Evolutionary conservation across 129 eudicot genomes (phyloP).

Genomic region (Chrysanthemum lavandulifolium): DNA sequence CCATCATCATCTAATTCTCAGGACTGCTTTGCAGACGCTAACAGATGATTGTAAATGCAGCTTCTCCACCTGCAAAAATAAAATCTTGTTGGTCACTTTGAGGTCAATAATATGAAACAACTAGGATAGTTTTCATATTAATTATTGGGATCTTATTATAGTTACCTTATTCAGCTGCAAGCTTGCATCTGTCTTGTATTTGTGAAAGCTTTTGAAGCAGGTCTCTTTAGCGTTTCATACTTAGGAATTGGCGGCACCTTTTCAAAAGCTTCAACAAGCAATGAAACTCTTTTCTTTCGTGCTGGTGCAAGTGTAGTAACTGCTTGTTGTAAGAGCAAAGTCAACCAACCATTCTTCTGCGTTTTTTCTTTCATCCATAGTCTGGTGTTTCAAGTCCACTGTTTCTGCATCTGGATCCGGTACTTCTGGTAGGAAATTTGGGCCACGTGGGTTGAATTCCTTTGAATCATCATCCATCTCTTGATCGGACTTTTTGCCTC

Average conservation of each 20-base stretch:
- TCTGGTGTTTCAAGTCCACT: slow-evolving; percentile 80
- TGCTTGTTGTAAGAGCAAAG: slow-evolving; percentile 59
- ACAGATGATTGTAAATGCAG: slow-evolving; percentile 19
- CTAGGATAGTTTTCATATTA: background rate
- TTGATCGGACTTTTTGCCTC: slow-evolving; percentile 28
- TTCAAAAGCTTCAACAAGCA: slow-evolving; percentile 87
- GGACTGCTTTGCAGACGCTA: slow-evolving; percentile 20
- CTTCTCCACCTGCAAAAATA: slow-evolving; percentile 27
- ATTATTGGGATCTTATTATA: background rate
- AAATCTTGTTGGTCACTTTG: background rate
- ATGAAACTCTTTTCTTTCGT: slow-evolving; percentile 61
- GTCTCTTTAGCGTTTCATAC: slow-evolving; percentile 33
- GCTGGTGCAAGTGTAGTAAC: slow-evolving; percentile 72
- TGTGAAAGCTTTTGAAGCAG: slow-evolving; percentile 38
- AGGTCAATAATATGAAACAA: slow-evolving; percentile 22
- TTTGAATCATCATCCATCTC: slow-evolving; percentile 41
- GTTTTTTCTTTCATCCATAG: slow-evolving; percentile 64
- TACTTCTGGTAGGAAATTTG: slow-evolving; percentile 58
- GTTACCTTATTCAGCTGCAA: slow-evolving; percentile 55
- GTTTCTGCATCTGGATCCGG: slow-evolving; percentile 65
- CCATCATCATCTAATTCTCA: slow-evolving; percentile 15
- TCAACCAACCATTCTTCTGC: slow-evolving; percentile 91
- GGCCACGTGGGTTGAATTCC: slow-evolving; percentile 65
- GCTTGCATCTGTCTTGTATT: slow-evolving; percentile 60
- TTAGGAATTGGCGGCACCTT: slow-evolving; percentile 58